Evolutionary conservation across 2,329 filamentous ascomycete genomes (phyloP), one percentile per base, ranked within the genome.

Genomic region (Exophiala bonariae): DNA sequence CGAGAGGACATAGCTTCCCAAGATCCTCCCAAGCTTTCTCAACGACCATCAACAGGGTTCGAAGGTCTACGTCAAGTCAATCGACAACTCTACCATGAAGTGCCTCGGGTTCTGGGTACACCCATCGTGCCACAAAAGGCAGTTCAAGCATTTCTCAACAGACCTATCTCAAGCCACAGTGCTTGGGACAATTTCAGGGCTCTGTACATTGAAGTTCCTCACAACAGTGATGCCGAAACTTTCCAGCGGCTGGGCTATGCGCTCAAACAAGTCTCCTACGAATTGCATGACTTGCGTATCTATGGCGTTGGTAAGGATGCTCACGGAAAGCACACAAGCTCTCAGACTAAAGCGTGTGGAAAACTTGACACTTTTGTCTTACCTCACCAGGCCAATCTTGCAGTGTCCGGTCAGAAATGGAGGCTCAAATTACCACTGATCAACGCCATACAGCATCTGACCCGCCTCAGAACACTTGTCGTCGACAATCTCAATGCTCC

Each of bases 401-500:
- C 37, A 6, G 26, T 50, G 10, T 31, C 39, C 16, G 54, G 54
- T 22, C 50, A 52, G 30, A 18, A 41, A 10, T 55, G 40, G 22
- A 18, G 36, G 10, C 8, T 26, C 18, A 38, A 43, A 18, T 16
- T 52, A 8, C 16, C 10, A 32, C 14, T 53, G 11, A 17, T 50
- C 31, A 47, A 55, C 37, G 37, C 36, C 19, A 36, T 54, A 10
- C 30, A 23, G 8, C 43, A 17, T 11, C 41, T 57, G 3, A 11
- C 19, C 10, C 43, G 50, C 8, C 44, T 58, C 11, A 43, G 38
- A 17, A 45, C 49, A 8, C 43, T 59, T 10, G 48, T 53, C 18
- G 19, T 59, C 10, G 46, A 49, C 19, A 57, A 57, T 34, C 26
- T 51, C 23, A 59, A 59, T 33, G 23, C 52, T 14, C 54, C 54